Evolutionary conservation across 371 early-diverging fungal species (phyloP).

Genomic region (Mortierella sp.): DNA sequence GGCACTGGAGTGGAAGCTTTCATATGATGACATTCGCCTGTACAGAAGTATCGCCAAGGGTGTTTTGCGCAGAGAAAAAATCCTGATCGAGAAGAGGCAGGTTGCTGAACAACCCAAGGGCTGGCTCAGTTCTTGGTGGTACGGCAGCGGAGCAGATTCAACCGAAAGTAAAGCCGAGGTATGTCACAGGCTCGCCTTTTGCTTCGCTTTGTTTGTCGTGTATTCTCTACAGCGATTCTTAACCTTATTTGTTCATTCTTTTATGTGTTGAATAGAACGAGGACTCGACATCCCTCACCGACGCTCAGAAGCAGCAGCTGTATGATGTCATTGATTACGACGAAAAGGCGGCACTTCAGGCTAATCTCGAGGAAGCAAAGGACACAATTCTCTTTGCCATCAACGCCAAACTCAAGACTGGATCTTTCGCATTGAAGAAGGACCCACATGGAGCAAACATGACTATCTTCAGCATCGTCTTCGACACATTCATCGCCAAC

Average conservation of each 20-base stretch:
- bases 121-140: constrained; percentile 80
- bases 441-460: constrained; percentile 71
- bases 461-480: constrained; percentile 74
- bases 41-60: constrained; percentile 89
- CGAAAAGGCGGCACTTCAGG: constrained; percentile 77
- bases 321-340: constrained; percentile 97
- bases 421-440: constrained; percentile 87
- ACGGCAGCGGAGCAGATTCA: constrained; percentile 50
- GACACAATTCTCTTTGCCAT: constrained; percentile 83
- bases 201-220: not conserved
- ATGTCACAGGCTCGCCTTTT: not conserved
- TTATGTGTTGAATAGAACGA: constrained; percentile 41
- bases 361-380: constrained; percentile 80
- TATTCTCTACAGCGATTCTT: not conserved
- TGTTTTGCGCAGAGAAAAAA: constrained; percentile 80
- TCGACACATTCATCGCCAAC: constrained; percentile 73
- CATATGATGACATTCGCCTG: constrained; percentile 91
- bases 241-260: not conserved
- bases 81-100: constrained; percentile 69
- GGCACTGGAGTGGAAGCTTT: constrained; percentile 82
- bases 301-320: constrained; percentile 87
- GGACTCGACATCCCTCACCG: constrained; percentile 68
- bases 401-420: constrained; percentile 82
- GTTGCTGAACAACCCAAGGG: constrained; percentile 59
- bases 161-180: constrained; percentile 30